Evolutionary conservation across 2,329 filamentous ascomycete genomes (phyloP), one percentile per base, ranked within the genome.

Genomic region (Cytospora paraplurivora): DNA sequence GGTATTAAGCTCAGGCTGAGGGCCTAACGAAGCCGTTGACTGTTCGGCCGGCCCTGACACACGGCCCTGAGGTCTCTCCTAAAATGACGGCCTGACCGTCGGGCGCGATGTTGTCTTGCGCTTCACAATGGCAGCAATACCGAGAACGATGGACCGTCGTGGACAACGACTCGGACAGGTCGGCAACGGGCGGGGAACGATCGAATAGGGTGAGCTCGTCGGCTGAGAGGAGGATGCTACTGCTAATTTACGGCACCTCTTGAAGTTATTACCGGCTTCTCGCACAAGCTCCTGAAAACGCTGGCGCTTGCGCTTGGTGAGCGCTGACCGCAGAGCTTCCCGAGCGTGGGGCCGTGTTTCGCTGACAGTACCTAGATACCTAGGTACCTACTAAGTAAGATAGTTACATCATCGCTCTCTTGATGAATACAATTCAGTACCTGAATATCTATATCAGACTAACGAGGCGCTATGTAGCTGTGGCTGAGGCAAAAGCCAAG

Each of bases 1-100:
- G 58, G 62, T 55, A 55, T 37, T 59, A 59, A 59, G 38, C 54
- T 53, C 49, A 61, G 58, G 58, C 35, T 32, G 58, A 61, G 44
- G 56, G 54, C 49, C 44, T 37, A 50, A 35, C 38, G 50, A 51
- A 56, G 56, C n/a, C 52, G 47, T 35, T 57, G 35, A 50, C 57
- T 41, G 58, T 19, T 54, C 33, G 35, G 34, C 49, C 58, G 49
- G 58, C 44, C 56, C 35, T 50, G 44, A 35, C 60, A 56, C 50
- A 51, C 27, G 27, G 27, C 27, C 27, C 27, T 27, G 27, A 27
- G 4, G 53, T 21, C 58, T 55, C 35, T 47, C 51, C 27, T n/a
- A 11, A 47, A 33, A n/a, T 17, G 33, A 50, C 21, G 12, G 35
- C n/a, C 53, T 37, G 41, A 34, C 47, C 17, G 44, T 47, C 44